phyloP scores from a whole-genome alignment of 768 basidiomycete species.

The Cystofilobasidium ferigula region DNA sequence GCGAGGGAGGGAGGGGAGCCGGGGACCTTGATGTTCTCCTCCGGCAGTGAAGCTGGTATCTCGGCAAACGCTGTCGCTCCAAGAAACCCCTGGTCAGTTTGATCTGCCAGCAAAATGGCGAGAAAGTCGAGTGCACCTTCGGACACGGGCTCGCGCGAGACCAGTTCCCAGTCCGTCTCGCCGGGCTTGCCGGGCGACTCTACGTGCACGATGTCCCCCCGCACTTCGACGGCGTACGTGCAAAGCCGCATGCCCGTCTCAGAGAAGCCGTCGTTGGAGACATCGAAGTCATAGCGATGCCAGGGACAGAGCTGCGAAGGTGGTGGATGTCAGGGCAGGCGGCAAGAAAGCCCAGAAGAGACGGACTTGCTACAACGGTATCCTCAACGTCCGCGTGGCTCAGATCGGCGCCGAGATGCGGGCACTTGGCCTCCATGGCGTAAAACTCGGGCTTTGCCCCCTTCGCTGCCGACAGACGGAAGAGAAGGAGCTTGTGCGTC shows the following conservation, averaged over 20 bases:
- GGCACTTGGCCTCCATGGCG: slow-evolving; percentile 69
- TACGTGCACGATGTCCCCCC: slow-evolving; percentile 45
- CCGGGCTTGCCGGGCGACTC: slow-evolving; percentile 49
- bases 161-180: slow-evolving; percentile 47
- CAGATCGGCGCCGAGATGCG: slow-evolving; percentile 68
- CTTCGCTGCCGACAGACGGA: slow-evolving; percentile 45
- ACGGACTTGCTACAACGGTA: not conserved
- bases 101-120: not conserved
- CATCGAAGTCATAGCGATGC: slow-evolving; percentile 61
- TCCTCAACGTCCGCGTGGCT: slow-evolving; percentile 35
- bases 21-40: not conserved
- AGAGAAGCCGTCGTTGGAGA: slow-evolving; percentile 36
- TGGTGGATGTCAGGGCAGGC: slow-evolving; percentile 29
- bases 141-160: slow-evolving; percentile 60
- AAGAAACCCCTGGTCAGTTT: not conserved
- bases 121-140: slow-evolving; percentile 44
- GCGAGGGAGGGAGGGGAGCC: not conserved
- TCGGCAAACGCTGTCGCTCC: not conserved
- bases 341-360: not conserved
- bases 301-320: slow-evolving; percentile 55
- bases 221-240: slow-evolving; percentile 52
- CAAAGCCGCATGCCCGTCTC: slow-evolving; percentile 60
- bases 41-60: not conserved
- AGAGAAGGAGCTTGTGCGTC: slow-evolving; percentile 56
- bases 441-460: slow-evolving; percentile 45